These are phyloP conservation scores for Ustilago sp. DNA, from an alignment of 1,284 basidiomycete genomes.

Conservation along the genomic window DNA sequence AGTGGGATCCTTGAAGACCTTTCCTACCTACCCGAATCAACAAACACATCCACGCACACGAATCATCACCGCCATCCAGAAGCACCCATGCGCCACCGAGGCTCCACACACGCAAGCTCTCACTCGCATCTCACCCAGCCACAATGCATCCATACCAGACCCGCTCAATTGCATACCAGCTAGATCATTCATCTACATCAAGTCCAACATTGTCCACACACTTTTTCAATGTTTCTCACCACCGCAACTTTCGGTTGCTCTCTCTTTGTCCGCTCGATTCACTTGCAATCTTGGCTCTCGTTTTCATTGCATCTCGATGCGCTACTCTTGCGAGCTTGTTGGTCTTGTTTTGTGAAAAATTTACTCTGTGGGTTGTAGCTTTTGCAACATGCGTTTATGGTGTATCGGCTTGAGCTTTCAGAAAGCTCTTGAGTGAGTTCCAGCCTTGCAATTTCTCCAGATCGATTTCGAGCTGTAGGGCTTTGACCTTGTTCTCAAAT, in stretches of 20 bases:
- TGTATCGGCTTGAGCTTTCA: slow-evolving; percentile 14
- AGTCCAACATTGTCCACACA: background rate
- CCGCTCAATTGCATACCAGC: background rate
- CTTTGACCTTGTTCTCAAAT: slow-evolving; percentile 1
- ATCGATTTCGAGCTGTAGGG: slow-evolving; percentile 11
- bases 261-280: background rate
- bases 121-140: too few relatives aligned
- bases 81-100: background rate
- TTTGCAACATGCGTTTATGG: background rate
- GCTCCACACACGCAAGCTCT: slow-evolving; percentile 25
- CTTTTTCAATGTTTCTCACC: background rate
- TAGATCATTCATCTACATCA: slow-evolving; percentile 1
- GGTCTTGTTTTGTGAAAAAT: too few relatives aligned
- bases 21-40: background rate
- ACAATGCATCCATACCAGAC: background rate
- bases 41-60: background rate
- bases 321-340: background rate
- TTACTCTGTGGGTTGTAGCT: background rate
- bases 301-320: slow-evolving; percentile 10
- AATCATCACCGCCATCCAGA: background rate
- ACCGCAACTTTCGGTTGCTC: background rate
- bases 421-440: slow-evolving; percentile 17
- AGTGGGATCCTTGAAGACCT: slow-evolving; percentile 31
- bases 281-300: slow-evolving; percentile 1
- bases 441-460: slow-evolving; percentile 14